Evolutionary conservation across 495 filamentous ascomycete species (phyloP).

Genomic region (Monascus purpureus): DNA sequence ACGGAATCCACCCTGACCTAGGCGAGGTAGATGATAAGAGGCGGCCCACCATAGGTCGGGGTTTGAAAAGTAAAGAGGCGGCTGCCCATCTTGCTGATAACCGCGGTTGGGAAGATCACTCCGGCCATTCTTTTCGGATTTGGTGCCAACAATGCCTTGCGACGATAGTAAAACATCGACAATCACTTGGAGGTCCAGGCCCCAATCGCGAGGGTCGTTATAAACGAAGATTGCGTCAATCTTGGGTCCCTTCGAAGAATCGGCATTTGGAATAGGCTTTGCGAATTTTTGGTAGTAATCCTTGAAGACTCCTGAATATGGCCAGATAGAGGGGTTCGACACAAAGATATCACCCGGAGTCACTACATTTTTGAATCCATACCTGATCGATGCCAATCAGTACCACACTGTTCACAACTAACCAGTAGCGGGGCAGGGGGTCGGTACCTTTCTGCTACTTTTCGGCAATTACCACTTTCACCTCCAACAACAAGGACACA

Average conservation of each 20-base stretch:
- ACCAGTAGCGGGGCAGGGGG: background rate
- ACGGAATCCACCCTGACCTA: slow-evolving; percentile 89
- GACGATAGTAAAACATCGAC: slow-evolving; percentile 66
- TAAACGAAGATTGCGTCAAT: slow-evolving; percentile 81
- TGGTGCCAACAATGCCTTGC: slow-evolving; percentile 61
- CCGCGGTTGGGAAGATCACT: slow-evolving; percentile 49
- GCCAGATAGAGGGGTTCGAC: slow-evolving; percentile 63
- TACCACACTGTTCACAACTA: slow-evolving; percentile 1
- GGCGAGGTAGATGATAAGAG: slow-evolving; percentile 65
- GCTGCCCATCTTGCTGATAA: slow-evolving; percentile 67
- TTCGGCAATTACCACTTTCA: slow-evolving; percentile 57
- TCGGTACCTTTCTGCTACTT: slow-evolving; percentile 50
- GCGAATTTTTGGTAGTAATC: slow-evolving; percentile 47
- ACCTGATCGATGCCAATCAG: slow-evolving; percentile 23
- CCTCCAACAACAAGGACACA: slow-evolving; percentile 73
- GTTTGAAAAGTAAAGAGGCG: slow-evolving; percentile 75
- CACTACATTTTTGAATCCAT: slow-evolving; percentile 76
- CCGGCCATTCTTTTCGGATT: slow-evolving; percentile 44
- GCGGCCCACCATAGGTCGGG: slow-evolving; percentile 84
- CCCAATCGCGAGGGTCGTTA: slow-evolving; percentile 91
- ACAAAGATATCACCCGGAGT: slow-evolving; percentile 73
- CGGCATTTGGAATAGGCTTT: slow-evolving; percentile 38
- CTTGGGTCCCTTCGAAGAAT: slow-evolving; percentile 40
- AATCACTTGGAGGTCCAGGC: slow-evolving; percentile 69
- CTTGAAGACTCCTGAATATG: slow-evolving; percentile 51